Base-by-base conservation (phyloP, 169 alveolate species). In the Plasmodium gallinaceum region DNA sequence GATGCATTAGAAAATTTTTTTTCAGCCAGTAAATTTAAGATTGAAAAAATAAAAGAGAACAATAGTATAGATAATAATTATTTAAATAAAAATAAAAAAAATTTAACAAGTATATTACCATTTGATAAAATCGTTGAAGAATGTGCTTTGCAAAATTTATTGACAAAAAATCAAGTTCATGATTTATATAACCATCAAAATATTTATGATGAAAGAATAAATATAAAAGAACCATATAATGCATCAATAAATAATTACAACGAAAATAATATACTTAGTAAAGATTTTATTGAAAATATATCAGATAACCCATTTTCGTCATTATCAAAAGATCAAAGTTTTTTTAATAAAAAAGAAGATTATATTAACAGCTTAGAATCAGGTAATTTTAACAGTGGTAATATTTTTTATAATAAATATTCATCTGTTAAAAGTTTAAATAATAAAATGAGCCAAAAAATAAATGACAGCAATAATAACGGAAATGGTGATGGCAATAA, bases 141-240 rank as follows among this genome's bases (percentile, higher is more conserved):
- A 32, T 61, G 73, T 52, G 69, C 62, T 62, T 62, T 76, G 1
- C 8, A 26, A 12, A 76, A 51, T 64, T 37, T 62, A 10, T n/a
- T 62, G 14, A 39, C 88, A 5, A 52, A 62, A 26, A 76, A 42
- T 37, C 60, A 62, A 16, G 74, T 76, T 10, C 65, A 76, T 8
- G 76, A 76, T 48, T 76, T 76, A 54, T 76, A 61, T 61, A 76
- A 65, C 8, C 88, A 76, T 48, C 69, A 76, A n/a, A 76, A 76
- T 76, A 65, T 62, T 20, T 76, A 76, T 76, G 70, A 46, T 64
- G 88, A 76, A 24, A 74, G 22, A 45, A 45, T 18, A n/a, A 43
- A 58, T 61, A 45, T 45, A 9, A 58, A 24, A 14, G 42, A 74
- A 6, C 16, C 24, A 24, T 18, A 68, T 43, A 43, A 43, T 18